These are phyloP conservation scores for Cerrena zonata DNA, from an alignment of 1,284 basidiomycete genomes.

Conservation along the genomic window DNA sequence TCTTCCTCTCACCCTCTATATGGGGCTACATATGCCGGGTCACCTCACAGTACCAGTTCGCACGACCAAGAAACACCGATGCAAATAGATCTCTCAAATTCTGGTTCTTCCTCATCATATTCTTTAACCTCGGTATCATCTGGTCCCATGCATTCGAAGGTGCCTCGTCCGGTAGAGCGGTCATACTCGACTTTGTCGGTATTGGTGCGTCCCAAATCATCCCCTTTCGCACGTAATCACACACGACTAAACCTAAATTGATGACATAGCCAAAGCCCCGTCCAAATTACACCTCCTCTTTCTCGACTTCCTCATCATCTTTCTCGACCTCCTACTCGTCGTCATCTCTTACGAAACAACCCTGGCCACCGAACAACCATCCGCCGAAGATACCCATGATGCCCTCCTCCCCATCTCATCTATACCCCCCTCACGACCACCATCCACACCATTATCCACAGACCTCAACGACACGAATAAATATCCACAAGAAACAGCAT, in stretches of 20 bases:
- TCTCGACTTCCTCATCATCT: conserved; percentile 61
- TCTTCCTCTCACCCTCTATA: conserved; percentile 65
- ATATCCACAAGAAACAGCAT: conserved; percentile 29
- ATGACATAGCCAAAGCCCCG: conserved; percentile 46
- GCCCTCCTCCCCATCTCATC: conserved; percentile 26
- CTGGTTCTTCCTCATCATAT: conserved; percentile 53
- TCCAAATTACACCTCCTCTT: conserved; percentile 56
- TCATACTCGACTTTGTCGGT: conserved; percentile 73
- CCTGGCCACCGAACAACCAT: conserved; percentile 26
- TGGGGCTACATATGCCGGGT: conserved; percentile 52
- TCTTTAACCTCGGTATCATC: conserved; percentile 53
- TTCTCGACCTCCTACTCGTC: conserved; percentile 57
- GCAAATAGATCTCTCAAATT: conserved; percentile 54
- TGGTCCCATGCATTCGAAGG: conserved; percentile 54
- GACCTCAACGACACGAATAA: conserved; percentile 17
- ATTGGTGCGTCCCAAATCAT: conserved; percentile 46
- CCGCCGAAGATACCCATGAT: conserved; percentile 29
- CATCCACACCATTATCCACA: conserved; percentile 25
- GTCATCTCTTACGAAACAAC: conserved; percentile 62
- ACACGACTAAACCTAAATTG: neutral
- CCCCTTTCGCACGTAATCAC: conserved; percentile 7
- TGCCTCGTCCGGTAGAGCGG: conserved; percentile 45
- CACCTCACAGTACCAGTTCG: conserved; percentile 57
- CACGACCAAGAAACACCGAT: conserved; percentile 59
- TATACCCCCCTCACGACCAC: conserved; percentile 9